Percentiles rank a stretch among this genome's conserved stretches.
These are phyloP conservation scores for Backusella circina DNA, from an alignment of 192 early-diverging fungal species.

Conservation along the genomic window DNA sequence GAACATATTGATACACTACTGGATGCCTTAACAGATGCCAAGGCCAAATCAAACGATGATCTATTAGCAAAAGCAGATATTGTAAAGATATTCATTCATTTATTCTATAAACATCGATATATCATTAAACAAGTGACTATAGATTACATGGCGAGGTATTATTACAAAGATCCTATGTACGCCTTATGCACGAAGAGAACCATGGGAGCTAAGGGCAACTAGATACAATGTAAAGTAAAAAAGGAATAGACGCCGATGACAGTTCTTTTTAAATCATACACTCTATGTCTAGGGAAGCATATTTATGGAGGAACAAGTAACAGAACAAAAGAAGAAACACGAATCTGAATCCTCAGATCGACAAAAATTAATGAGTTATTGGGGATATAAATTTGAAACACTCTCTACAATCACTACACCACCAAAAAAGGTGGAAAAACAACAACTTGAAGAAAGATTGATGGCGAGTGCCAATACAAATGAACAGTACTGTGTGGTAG, in stretches of 20 bases:
- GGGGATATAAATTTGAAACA: slow-evolving; percentile 90
- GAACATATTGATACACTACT: slow-evolving; percentile 87
- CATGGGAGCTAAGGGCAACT: slow-evolving; percentile 82
- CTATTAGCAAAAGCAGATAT: slow-evolving; percentile 23
- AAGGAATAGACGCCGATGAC: background rate
- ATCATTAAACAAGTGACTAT: background rate
- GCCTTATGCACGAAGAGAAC: slow-evolving; percentile 71
- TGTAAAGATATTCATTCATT: slow-evolving; percentile 16
- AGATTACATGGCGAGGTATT: slow-evolving; percentile 84
- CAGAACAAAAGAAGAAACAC: slow-evolving; percentile 32
- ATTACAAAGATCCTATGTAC: slow-evolving; percentile 83
- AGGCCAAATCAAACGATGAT: slow-evolving; percentile 6
- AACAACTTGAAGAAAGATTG: slow-evolving; percentile 41
- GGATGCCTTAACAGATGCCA: slow-evolving; percentile 46
- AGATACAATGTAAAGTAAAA: slow-evolving; percentile 49
- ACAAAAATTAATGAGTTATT: slow-evolving; percentile 74
- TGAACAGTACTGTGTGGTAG: slow-evolving; percentile 86
- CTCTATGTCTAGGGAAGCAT: slow-evolving; percentile 31
- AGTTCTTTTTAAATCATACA: too few relatives aligned
- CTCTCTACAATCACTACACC: slow-evolving; percentile 62
- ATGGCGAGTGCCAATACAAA: slow-evolving; percentile 70
- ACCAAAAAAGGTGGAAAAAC: slow-evolving; percentile 36
- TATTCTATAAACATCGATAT: background rate
- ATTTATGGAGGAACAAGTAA: slow-evolving; percentile 77
- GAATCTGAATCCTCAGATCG: slow-evolving; percentile 41